Base-by-base conservation (phyloP, 2,329 filamentous ascomycete species). In the Rhynchosporium agropyri region DNA sequence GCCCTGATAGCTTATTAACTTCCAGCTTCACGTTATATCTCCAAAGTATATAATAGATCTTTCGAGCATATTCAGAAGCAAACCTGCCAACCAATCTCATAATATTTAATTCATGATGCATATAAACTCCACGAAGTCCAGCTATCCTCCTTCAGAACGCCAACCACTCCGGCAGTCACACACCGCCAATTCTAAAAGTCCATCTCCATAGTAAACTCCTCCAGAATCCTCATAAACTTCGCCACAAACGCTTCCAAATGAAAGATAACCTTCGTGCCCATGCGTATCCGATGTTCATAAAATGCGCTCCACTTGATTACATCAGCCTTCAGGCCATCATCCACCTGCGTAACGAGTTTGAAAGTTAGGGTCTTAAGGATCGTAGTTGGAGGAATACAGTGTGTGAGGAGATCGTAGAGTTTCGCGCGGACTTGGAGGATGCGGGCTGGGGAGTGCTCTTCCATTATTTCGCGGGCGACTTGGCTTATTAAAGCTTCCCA, bases 221-320 rank as follows among this genome's bases (percentile, higher is more conserved):
- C 95, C 67, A 94, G 85, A 69, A 98, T 86, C 70, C 94, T 86
- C 94, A 99, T 98, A 76, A 98, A 97, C 79, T 97, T 98, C 63
- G 94, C 94, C 63, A 99, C 95, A 77, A 99, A 99, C 3, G 95
- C 95, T 78, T 99, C 96, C 3, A 99, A 80, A 74, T 99, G 96
- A 77, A 99, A 99, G 67, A 99, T 98, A 63, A 96, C 90, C 82
- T 99, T 99, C 64, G 84, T 92, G 58, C 95, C 95, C 70, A 89
- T 89, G 75, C 91, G 91, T 77, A 98, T 91, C 65, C 95, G 85
- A 76, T 99, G 95, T 77, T 99, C 96, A 76, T 96, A 99, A 73
- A 97, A 98, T 0, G 95, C 93, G 4, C 92, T 91, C 95, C 95
- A 99, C 74, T 89, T 91, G 69, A 99, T 90, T 4, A 99, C 89